Evolutionary conservation across 2,329 filamentous ascomycete species (phyloP), one percentile per base, ranked within the genome.

Genomic region (Pseudogymnoascus sp.): DNA sequence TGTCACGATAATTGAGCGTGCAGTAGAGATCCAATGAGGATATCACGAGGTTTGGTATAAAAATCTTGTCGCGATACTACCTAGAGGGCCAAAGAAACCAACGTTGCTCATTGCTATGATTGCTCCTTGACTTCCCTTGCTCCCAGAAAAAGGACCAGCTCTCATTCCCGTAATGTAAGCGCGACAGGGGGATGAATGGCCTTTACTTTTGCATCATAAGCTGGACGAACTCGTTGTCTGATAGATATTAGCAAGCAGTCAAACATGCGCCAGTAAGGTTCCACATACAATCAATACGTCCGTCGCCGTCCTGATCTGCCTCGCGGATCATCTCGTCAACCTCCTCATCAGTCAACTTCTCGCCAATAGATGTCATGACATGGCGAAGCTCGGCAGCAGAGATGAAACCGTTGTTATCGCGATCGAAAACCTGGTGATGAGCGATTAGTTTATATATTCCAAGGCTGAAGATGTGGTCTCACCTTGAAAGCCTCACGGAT

Each of bases 261-360:
- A 9, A 26, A 10, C 9, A 12, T 21, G 37, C n/a, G 30, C n/a
- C 37, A 5, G 45, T 5, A 33, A 26, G 35, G 26, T 52, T 55
- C 15, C 39, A 74, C 85, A 66, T 79, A 92, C 89, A 94, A 75
- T 94, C 89, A 70, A 94, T 94, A 70, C 89, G 85, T 71, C 89
- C 89, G 74, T 94, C 89, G 66, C 89, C 89, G 67, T 94, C 89
- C 78, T 94, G 89, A 74, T 94, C 89, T 71, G 89, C 89, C 76
- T 94, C 89, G 66, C 89, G 85, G 72, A 94, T 94, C 89, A 94
- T 94, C 82, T 94, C 89, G 70, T 94, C 89, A 67, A 94, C 89
- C 76, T 94, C 89, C 67, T 92, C 89, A 71, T 94, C 89, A 59
- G 89, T 92, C 72, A 94, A 83, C 79, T 92, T 94, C 81, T 94